Evolutionary conservation across 164 flowering plant species (phyloP), one percentile per base, ranked within the genome.

Genomic region (Piper longum): DNA sequence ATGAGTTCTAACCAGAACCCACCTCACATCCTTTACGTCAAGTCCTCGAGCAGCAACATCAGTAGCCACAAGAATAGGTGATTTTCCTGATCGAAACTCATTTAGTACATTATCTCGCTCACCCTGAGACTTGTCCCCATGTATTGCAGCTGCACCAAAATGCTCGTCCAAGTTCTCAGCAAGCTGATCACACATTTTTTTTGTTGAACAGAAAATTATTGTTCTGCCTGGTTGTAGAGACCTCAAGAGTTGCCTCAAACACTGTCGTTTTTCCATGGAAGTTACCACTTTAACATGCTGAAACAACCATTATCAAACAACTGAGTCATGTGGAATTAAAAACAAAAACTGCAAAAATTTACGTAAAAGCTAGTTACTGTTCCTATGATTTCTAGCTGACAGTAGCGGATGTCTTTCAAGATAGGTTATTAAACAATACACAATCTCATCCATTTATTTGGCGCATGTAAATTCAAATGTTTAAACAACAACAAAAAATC

Each of bases 31-130:
- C 73, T 89, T 89, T 36, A 89, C 69, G 62, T 87, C 95, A 64
- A 89, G 67, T 52, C 97, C 95, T 61, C 97, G 84, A 58, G 95
- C 95, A 9, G 97, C 97, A 71, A 89, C 97, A 78, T 89, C 97
- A 58, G 97, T 89, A 16, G 97, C 97, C 4, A 89, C 95, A 60
- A 87, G 86, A 43, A 89, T 72, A 0, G 97, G 97, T 67, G 84
- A 74, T 67, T 74, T 81, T 18, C 97, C 97, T 45, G 76, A 67
- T n/a, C 85, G 81, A 63, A 90, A 90, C 73, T 90, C 87, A 71
- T 61, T 80, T 75, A 90, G 57, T 17, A 90, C 97, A 67, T 73
- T 61, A 68, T 87, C 97, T 69, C 95, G 83, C 66, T 90, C 97
- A 62, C 79, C 69, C 77, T 87, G 97, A 62, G 87, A 81, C 72